Base-by-base conservation (phyloP, 345 rosid genomes). In the Balakata baccata region DNA sequence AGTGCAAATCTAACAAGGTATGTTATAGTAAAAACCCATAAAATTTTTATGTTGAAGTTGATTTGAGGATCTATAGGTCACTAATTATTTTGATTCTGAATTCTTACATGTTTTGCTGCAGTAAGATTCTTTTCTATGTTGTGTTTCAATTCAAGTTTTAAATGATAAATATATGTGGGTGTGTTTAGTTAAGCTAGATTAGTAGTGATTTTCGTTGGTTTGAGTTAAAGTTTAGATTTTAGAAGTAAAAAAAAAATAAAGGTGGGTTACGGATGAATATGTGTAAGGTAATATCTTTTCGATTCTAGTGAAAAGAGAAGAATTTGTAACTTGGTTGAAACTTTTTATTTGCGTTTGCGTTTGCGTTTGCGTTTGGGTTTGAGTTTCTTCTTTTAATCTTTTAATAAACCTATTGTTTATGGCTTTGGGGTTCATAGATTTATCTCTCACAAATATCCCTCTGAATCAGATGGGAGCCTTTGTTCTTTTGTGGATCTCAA, bases 1-100 rank as follows among this genome's bases (percentile, higher is more conserved):
- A 58, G 64, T 54, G 13, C 62, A 66, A 61, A 34, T 38, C 38
- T 43, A 65, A 37, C 29, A 68, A 81, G 82, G 84, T 78, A 66
- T 68, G 81, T 41, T 3, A 5, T 17, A 43, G n/a, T 22, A 17
- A 22, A 47, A 25, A 46, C 25, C 63, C 73, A 37, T 25, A 22
- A 6, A 58, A 18, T 45, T 57, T n/a, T 41, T 14, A 49, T 47
- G 59, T 34, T 38, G 34, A 34, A 20, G 18, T 69, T 61, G 56
- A 47, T 34, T 3, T 20, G 11, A 29, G 71, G 68, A 14, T 54
- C 43, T 65, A 41, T 73, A 2, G 41, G 1, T 43, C 17, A 23
- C 37, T 39, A n/a, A 3, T 0, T 50, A 1, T 16, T 16, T n/a
- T 11, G 62, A 29, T 53, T 63, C 47, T 62, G 61, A 41, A 25